Evolutionary conservation across 2,329 filamentous ascomycete genomes (phyloP).

Genomic region (Cercospora beticola): DNA sequence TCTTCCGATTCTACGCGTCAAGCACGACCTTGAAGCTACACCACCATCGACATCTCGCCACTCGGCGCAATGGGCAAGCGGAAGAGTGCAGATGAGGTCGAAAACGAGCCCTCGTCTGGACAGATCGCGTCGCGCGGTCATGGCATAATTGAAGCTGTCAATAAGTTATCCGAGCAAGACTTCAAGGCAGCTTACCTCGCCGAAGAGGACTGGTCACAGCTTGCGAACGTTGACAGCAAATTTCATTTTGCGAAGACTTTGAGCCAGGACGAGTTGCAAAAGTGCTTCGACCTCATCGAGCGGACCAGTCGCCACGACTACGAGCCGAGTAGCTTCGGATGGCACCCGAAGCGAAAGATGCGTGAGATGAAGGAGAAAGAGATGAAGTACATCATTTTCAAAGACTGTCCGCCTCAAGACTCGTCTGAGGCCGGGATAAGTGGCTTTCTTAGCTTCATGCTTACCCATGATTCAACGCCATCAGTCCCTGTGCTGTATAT

Average conservation of each 20-base stretch:
- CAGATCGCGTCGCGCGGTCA: neutral
- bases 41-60: neutral
- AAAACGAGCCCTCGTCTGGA: neutral
- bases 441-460: conserved; percentile 64
- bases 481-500: conserved; percentile 68
- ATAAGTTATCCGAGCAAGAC: conserved; percentile 3
- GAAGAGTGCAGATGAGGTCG: conserved; percentile 6
- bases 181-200: conserved; percentile 1
- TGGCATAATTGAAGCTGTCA: conserved; percentile 3
- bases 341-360: conserved; percentile 62
- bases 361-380: conserved; percentile 67
- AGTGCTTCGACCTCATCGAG: conserved; percentile 59
- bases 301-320: conserved; percentile 66
- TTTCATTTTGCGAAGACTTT: conserved; percentile 12
- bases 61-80: conserved; percentile 20
- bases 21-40: neutral
- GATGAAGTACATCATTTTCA: conserved; percentile 64
- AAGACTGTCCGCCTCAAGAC: neutral
- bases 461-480: conserved; percentile 63
- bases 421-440: conserved; percentile 15
- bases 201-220: neutral
- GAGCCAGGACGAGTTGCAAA: conserved; percentile 39
- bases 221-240: neutral
- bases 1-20: neutral
- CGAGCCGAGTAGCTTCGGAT: conserved; percentile 60